These are phyloP conservation scores for Colletotrichum tropicicola DNA, from an alignment of 2,329 filamentous ascomycete genomes.

Conservation along the genomic window DNA sequence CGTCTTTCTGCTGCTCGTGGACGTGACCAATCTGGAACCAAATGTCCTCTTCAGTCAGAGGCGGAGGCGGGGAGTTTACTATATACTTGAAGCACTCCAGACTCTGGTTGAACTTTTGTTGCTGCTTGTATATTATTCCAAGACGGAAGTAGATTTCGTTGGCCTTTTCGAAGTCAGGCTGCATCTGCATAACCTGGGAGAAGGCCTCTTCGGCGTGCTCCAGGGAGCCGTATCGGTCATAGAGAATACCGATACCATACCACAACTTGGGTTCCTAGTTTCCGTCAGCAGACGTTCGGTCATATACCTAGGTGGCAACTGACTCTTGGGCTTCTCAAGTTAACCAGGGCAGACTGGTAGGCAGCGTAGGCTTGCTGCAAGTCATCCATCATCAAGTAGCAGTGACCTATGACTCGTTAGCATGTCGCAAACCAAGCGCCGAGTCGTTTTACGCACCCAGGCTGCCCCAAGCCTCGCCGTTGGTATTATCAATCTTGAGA, in stretches of 20 bases:
- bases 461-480: constrained; percentile 97
- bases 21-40: constrained; percentile 99
- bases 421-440: neutral
- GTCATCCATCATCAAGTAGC: constrained; percentile 98
- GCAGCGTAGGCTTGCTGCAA: constrained; percentile 96
- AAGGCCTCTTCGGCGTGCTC: constrained; percentile 99
- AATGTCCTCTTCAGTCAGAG: constrained; percentile 95
- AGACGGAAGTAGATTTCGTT: constrained; percentile 99
- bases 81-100: constrained; percentile 99
- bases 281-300: constrained; percentile 30
- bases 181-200: constrained; percentile 98
- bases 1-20: constrained; percentile 98
- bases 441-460: constrained; percentile 68
- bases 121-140: constrained; percentile 99
- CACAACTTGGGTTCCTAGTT: constrained; percentile 90
- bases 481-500: constrained; percentile 85
- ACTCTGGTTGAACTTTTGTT: constrained; percentile 91
- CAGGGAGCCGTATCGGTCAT: constrained; percentile 94
- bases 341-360: constrained; percentile 94
- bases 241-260: constrained; percentile 98
- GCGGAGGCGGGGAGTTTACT: constrained; percentile 88
- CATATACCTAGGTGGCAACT: constrained; percentile 33
- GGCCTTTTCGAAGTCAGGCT: constrained; percentile 96
- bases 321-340: constrained; percentile 92
- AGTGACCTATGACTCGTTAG: constrained; percentile 74